Evolutionary conservation across 495 filamentous ascomycete species (phyloP).

Genomic region (Xylaria longipes): DNA sequence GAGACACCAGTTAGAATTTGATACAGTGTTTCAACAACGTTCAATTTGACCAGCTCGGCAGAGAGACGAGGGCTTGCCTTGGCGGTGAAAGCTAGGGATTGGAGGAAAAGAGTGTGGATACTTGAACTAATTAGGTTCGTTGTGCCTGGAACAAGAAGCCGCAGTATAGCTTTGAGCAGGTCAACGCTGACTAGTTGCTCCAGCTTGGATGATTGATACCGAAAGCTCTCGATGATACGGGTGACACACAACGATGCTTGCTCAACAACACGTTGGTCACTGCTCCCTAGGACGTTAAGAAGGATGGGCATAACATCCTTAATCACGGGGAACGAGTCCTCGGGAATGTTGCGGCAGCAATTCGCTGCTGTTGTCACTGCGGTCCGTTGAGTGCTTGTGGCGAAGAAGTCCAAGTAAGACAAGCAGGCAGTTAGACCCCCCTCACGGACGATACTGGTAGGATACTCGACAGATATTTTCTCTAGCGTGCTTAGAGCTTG

Average conservation of each 20-base stretch:
- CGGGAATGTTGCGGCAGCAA: constrained; percentile 94
- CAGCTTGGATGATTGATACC: constrained; percentile 80
- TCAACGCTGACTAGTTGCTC: constrained; percentile 90
- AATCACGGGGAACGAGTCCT: constrained; percentile 88
- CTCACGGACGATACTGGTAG: constrained; percentile 93
- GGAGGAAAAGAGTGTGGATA: constrained; percentile 96
- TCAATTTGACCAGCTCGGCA: constrained; percentile 92
- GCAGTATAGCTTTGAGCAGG: constrained; percentile 84
- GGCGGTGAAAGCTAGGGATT: constrained; percentile 85
- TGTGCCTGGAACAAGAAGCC: constrained; percentile 89
- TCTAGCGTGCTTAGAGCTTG: constrained; percentile 95
- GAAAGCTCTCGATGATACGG: constrained; percentile 97
- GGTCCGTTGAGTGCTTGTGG: constrained; percentile 94
- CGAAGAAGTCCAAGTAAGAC: constrained; percentile 95
- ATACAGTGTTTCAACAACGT: constrained; percentile 96
- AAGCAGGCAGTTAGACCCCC: constrained; percentile 93
- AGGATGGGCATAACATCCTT: constrained; percentile 95
- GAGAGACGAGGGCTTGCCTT: constrained; percentile 87
- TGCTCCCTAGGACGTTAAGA: constrained; percentile 85
- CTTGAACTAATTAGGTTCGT: constrained; percentile 94
- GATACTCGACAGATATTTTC: constrained; percentile 97
- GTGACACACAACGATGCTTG: constrained; percentile 96
- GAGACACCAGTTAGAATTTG: constrained; percentile 98
- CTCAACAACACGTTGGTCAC: constrained; percentile 95
- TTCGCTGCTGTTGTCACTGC: constrained; percentile 97